Conservation (phyloP, 495 filamentous ascomycete genomes). For the Jackrogersella multiformis region DNA sequence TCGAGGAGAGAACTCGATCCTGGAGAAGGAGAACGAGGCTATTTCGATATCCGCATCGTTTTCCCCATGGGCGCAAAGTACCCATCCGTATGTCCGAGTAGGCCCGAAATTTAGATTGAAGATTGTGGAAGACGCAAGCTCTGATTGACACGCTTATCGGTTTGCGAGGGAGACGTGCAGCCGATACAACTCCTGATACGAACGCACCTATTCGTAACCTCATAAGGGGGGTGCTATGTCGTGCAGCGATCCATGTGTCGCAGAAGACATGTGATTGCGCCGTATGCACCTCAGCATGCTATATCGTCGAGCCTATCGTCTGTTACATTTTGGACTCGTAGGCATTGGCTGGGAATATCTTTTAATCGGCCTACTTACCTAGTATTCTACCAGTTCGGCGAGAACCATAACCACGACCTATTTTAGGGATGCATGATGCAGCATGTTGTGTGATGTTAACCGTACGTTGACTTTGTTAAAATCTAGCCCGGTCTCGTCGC, state of each 20-base stretch:
- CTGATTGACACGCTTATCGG: constrained; percentile 30
- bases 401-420: constrained; percentile 24
- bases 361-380: constrained; percentile 16
- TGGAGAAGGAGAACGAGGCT: constrained; percentile 4
- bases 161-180: constrained; percentile 4
- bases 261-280: constrained; percentile 27
- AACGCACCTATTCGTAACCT: constrained; percentile 4
- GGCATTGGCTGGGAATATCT: constrained; percentile 29
- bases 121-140: constrained; percentile 10
- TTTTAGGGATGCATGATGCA: constrained; percentile 23
- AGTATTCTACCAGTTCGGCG: constrained; percentile 3
- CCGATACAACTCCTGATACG: constrained; percentile 7
- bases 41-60: constrained; percentile 6
- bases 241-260: constrained; percentile 23
- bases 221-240: constrained; percentile 9
- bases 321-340: constrained; percentile 11
- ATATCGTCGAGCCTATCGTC: constrained; percentile 5
- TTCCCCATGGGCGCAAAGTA: constrained; percentile 30
- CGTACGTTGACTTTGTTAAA: background rate
- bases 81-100: constrained; percentile 14
- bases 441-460: constrained; percentile 30
- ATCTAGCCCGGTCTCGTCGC: constrained; percentile 27
- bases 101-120: constrained; percentile 34
- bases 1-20: constrained; percentile 5
- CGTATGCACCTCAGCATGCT: constrained; percentile 14